These are phyloP conservation scores for Fraxinus velutina DNA, from an alignment of 305 asterid genomes.

Conservation along the genomic window DNA sequence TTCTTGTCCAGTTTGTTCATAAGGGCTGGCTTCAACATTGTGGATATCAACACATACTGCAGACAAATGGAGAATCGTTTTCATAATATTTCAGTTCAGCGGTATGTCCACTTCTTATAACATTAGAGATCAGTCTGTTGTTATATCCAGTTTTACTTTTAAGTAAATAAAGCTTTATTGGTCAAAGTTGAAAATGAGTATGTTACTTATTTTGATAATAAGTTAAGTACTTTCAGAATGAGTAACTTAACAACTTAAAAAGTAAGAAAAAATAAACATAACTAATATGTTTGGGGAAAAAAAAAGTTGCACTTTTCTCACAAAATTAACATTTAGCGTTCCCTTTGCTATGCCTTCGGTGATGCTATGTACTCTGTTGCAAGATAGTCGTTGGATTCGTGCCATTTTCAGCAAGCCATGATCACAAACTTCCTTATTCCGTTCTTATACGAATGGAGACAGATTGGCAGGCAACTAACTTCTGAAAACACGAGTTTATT, in stretches of 20 bases:
- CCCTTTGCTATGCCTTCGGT: background rate
- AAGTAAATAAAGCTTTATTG: background rate
- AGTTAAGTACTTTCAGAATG: background rate
- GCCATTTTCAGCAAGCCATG: conserved; percentile 52
- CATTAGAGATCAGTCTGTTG: background rate
- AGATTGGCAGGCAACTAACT: conserved; percentile 11
- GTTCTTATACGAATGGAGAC: background rate
- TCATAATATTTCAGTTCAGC: conserved; percentile 47
- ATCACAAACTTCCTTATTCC: conserved; percentile 17
- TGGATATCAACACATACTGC: conserved; percentile 51
- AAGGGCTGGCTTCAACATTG: conserved; percentile 51
- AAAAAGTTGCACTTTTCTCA: background rate
- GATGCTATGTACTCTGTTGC: conserved; percentile 15
- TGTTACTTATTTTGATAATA: background rate
- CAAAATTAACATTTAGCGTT: background rate
- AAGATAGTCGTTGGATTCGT: conserved; percentile 70
- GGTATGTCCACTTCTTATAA: conserved; percentile 34
- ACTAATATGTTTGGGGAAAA: background rate
- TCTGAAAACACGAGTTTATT: background rate
- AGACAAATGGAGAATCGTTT: conserved; percentile 55
- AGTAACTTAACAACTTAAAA: background rate
- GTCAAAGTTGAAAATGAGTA: background rate
- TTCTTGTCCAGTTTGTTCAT: conserved; percentile 51
- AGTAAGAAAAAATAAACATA: background rate
- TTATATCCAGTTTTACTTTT: background rate